Conservation (phyloP, 345 rosid species). For the Boechera stricta region DNA sequence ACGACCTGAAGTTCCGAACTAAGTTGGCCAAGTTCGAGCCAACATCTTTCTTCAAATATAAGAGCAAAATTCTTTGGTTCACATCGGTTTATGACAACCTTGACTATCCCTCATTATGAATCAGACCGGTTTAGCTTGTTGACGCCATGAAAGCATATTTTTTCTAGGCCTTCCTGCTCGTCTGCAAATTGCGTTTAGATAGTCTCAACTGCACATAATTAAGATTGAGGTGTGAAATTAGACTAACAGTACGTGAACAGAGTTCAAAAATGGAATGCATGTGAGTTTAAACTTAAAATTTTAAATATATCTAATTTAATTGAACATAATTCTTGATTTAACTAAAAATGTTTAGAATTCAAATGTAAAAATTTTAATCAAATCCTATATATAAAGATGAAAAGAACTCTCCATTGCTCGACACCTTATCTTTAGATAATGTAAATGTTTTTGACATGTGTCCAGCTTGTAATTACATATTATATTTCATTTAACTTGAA, state of each 20-base stretch:
- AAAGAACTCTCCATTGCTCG: too few relatives aligned
- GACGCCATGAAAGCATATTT: background rate
- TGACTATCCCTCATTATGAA: background rate
- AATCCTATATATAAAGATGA: too few relatives aligned
- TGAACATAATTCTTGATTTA: too few relatives aligned
- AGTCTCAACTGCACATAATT: constrained; percentile 60
- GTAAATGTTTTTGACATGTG: too few relatives aligned
- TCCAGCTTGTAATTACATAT: too few relatives aligned
- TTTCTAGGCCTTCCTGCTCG: constrained; percentile 23
- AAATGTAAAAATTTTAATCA: too few relatives aligned
- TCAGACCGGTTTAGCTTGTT: background rate
- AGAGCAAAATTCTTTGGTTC: constrained; percentile 6
- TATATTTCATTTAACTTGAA: too few relatives aligned
- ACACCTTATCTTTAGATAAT: too few relatives aligned
- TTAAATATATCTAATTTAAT: too few relatives aligned
- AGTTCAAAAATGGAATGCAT: background rate
- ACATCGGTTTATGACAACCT: constrained; percentile 2
- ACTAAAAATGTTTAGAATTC: too few relatives aligned
- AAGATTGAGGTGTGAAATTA: constrained; percentile 9
- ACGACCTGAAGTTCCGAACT: constrained; percentile 10
- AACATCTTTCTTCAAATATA: constrained; percentile 9
- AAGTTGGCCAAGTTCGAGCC: constrained; percentile 26
- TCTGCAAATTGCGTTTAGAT: constrained; percentile 46
- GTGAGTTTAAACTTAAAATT: too few relatives aligned
- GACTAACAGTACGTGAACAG: constrained; percentile 3